Evolutionary conservation across 768 basidiomycete genomes (phyloP).

Genomic region (Lanmaoa pseudosensibilis): DNA sequence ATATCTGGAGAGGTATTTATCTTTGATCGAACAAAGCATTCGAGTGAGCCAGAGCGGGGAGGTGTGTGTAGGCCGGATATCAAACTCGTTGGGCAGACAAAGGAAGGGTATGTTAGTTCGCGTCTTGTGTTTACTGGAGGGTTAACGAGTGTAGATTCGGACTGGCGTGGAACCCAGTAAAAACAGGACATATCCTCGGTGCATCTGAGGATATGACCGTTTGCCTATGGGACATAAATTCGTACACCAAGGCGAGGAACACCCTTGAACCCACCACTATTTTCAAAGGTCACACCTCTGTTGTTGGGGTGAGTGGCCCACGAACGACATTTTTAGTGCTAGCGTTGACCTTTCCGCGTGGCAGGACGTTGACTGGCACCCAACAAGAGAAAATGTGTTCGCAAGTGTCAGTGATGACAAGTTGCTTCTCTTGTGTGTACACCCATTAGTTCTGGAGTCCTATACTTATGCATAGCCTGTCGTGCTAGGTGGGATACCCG

Average conservation of each 20-base stretch:
- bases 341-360: background rate
- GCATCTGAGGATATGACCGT: constrained; percentile 96
- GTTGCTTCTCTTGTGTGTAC: constrained; percentile 83
- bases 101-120: constrained; percentile 74
- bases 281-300: constrained; percentile 86
- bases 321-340: background rate
- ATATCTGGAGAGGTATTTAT: constrained; percentile 87
- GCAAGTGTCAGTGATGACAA: constrained; percentile 97
- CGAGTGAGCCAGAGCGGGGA: constrained; percentile 85
- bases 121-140: background rate
- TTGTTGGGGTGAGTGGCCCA: constrained; percentile 74
- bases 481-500: constrained; percentile 87
- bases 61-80: constrained; percentile 91
- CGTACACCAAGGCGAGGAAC: constrained; percentile 75
- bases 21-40: constrained; percentile 98
- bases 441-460: background rate
- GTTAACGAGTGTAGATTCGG: constrained; percentile 69
- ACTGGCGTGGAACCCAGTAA: constrained; percentile 86
- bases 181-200: constrained; percentile 81
- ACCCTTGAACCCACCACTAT: constrained; percentile 81
- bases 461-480: constrained; percentile 1
- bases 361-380: constrained; percentile 97
- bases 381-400: constrained; percentile 76
- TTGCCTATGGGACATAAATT: constrained; percentile 94
- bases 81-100: constrained; percentile 81